Evolutionary conservation across 2,329 filamentous ascomycete genomes (phyloP).

Genomic region (Penicillium occitanis): DNA sequence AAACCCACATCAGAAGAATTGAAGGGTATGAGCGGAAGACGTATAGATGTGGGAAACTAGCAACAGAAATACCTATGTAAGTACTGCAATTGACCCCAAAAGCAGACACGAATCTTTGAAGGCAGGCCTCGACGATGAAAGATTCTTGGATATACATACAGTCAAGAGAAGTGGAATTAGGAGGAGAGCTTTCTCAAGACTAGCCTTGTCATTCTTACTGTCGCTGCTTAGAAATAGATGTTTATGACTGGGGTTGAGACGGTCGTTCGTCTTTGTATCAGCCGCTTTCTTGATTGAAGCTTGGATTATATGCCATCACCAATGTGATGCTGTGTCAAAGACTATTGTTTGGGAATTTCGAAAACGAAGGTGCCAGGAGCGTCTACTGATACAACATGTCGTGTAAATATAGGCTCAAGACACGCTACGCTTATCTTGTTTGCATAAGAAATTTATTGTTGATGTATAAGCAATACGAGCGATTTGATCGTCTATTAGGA

Average conservation of each 20-base stretch:
- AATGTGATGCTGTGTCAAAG: too few species aligned
- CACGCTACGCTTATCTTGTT: too few species aligned
- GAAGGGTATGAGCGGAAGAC: neutral
- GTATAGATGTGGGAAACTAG: neutral
- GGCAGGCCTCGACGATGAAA: neutral
- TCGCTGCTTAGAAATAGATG: neutral
- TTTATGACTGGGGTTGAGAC: neutral
- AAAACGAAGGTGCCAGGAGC: too few species aligned
- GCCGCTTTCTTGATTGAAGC: too few species aligned
- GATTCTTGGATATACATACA: neutral
- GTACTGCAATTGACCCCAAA: neutral
- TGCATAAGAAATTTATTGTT: too few species aligned
- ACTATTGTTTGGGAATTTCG: too few species aligned
- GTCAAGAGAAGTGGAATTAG: neutral
- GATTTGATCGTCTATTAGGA: too few species aligned
- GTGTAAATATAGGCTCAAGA: too few species aligned
- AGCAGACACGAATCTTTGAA: neutral
- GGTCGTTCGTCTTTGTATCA: too few species aligned
- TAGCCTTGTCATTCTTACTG: neutral
- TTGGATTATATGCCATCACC: too few species aligned
- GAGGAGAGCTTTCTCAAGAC: neutral
- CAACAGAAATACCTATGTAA: neutral
- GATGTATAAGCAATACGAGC: too few species aligned
- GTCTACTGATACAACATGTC: too few species aligned
- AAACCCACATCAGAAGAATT: neutral